Percentiles rank a stretch among this genome's conserved stretches.
These are phyloP conservation scores for Furcasterigmium sp. DNA, from an alignment of 2,329 filamentous ascomycete species.

Conservation along the genomic window DNA sequence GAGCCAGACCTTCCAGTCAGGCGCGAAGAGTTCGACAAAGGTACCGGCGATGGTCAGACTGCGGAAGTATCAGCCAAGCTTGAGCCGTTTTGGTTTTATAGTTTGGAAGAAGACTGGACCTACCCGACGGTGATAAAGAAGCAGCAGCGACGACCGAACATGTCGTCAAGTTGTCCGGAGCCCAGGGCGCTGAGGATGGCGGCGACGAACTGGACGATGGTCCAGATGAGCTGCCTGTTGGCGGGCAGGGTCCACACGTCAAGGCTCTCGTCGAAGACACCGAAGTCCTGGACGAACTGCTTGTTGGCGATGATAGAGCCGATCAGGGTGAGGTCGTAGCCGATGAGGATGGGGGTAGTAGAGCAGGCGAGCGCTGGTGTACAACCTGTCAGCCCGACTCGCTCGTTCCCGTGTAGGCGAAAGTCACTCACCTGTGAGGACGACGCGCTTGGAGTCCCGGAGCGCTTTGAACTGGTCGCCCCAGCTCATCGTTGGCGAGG, in stretches of 20 bases:
- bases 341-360: neutral
- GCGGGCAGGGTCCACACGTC: neutral
- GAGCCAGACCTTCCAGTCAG: conserved; percentile 1
- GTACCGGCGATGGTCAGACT: conserved; percentile 2
- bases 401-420: too few species aligned
- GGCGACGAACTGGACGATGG: neutral
- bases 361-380: neutral
- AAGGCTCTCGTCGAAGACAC: neutral
- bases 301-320: conserved; percentile 4
- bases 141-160: neutral
- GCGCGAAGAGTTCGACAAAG: neutral
- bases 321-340: conserved; percentile 3
- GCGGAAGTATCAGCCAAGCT: neutral
- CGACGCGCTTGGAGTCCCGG: neutral
- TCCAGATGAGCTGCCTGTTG: neutral
- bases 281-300: conserved; percentile 1
- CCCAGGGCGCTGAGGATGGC: neutral
- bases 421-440: too few species aligned
- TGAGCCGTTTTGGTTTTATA: neutral
- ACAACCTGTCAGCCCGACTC: too few species aligned
- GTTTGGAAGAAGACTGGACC: neutral
- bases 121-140: neutral
- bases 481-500: neutral
- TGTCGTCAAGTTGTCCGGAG: neutral
- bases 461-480: neutral